Evolutionary conservation across 108 stramenopile species (phyloP).

Genomic region (Chaetoceros tenuissimus): DNA sequence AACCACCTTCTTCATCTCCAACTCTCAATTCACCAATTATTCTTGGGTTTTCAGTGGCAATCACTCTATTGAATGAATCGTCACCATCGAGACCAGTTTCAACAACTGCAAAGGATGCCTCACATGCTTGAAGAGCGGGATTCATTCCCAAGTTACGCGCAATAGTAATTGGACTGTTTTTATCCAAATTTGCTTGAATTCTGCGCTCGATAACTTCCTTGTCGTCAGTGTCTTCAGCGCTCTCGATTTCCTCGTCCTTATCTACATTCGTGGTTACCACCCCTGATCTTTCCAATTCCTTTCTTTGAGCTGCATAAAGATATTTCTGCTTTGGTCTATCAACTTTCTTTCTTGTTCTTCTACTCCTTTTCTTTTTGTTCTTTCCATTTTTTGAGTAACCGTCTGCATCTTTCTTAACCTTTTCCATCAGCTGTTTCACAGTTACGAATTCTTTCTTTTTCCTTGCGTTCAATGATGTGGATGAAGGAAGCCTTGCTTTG

Average conservation of each 20-base stretch:
- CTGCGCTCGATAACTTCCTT: background rate
- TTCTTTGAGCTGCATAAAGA: constrained; percentile 51
- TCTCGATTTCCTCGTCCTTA: background rate
- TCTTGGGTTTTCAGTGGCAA: constrained; percentile 17
- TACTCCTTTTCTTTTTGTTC: constrained; percentile 20
- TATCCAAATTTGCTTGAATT: constrained; percentile 2
- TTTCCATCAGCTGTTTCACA: background rate
- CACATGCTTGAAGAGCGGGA: constrained; percentile 41
- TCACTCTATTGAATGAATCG: background rate
- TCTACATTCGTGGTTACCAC: background rate
- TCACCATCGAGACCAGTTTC: too few relatives aligned
- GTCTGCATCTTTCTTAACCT: background rate
- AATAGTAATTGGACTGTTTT: constrained; percentile 13
- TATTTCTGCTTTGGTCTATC: constrained; percentile 62
- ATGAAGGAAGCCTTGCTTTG: too few relatives aligned
- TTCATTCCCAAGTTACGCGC: constrained; percentile 33
- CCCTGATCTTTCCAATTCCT: constrained; percentile 5
- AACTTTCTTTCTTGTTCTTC: constrained; percentile 42
- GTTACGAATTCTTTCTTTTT: background rate
- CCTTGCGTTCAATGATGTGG: too few relatives aligned
- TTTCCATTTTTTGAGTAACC: background rate
- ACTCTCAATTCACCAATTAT: constrained; percentile 48
- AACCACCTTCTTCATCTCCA: constrained; percentile 18
- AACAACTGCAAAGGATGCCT: constrained; percentile 33
- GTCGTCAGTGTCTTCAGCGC: constrained; percentile 9